Evolutionary conservation across 164 flowering plant species (phyloP).

Genomic region (Magnolia sinica): DNA sequence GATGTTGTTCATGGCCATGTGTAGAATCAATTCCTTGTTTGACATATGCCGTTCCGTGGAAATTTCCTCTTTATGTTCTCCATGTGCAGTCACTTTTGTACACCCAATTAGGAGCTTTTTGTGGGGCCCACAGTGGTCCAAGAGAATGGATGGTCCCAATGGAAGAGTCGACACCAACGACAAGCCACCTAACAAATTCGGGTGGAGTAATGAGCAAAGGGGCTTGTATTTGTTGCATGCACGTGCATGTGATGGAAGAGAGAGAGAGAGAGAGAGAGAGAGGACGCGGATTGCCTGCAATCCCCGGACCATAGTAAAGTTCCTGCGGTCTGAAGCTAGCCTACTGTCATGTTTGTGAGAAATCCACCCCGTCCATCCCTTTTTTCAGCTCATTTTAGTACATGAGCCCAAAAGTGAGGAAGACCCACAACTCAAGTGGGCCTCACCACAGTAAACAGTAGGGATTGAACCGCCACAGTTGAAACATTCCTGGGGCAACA

Average conservation of each 20-base stretch:
- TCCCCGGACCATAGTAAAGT: no score
- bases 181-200: background rate
- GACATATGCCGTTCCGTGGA: background rate
- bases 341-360: no score
- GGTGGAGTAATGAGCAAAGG: background rate
- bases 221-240: background rate
- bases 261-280: no score
- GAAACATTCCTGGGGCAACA: no score
- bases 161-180: background rate
- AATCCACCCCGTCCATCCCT: no score
- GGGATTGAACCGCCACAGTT: no score
- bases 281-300: no score
- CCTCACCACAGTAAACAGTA: no score
- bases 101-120: constrained; percentile 4
- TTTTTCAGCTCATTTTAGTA: no score
- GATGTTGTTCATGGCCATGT: background rate
- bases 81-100: constrained; percentile 7
- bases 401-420: no score
- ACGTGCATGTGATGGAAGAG: background rate
- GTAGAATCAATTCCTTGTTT: background rate
- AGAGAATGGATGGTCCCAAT: background rate
- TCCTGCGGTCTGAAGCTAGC: no score
- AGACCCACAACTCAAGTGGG: no score
- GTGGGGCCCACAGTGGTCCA: constrained; percentile 3
- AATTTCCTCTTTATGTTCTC: background rate